Evolutionary conservation across 164 flowering plant genomes (phyloP).

Genomic region (Sextonia rubra): DNA sequence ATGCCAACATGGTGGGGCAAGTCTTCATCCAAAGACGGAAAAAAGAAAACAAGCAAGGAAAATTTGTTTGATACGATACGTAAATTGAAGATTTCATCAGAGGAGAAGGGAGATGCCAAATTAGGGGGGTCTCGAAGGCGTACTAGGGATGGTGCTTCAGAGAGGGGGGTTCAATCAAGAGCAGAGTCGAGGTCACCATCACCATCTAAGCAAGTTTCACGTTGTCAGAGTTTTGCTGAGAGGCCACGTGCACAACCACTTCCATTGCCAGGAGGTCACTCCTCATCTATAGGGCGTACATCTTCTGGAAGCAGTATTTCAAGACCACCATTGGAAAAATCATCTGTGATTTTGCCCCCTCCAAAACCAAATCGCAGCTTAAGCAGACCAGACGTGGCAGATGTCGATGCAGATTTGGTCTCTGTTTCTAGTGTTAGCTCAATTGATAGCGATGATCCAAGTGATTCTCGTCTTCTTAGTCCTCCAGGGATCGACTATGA

Average conservation of each 20-base stretch:
- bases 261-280: constrained; percentile 63
- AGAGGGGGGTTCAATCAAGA: constrained; percentile 53
- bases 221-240: constrained; percentile 92
- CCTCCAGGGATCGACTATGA: constrained; percentile 64
- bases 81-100: constrained; percentile 55
- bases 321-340: constrained; percentile 43
- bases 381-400: constrained; percentile 39
- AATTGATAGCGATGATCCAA: constrained; percentile 69
- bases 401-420: constrained; percentile 60
- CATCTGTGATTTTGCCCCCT: constrained; percentile 47
- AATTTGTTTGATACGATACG: constrained; percentile 63
- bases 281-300: constrained; percentile 40
- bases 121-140: constrained; percentile 59
- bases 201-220: constrained; percentile 66
- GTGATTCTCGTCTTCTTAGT: constrained; percentile 57
- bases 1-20: constrained; percentile 79
- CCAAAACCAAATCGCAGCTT: constrained; percentile 55
- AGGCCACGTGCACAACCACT: constrained; percentile 78
- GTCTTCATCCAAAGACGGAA: constrained; percentile 83
- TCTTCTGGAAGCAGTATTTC: constrained; percentile 58
- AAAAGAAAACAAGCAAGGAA: constrained; percentile 74
- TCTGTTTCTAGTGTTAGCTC: constrained; percentile 71
- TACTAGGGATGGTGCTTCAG: constrained; percentile 51
- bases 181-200: constrained; percentile 70
- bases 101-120: constrained; percentile 43